Evolutionary conservation across 1,284 basidiomycete species (phyloP).

Genomic region (Melampsora americana): DNA sequence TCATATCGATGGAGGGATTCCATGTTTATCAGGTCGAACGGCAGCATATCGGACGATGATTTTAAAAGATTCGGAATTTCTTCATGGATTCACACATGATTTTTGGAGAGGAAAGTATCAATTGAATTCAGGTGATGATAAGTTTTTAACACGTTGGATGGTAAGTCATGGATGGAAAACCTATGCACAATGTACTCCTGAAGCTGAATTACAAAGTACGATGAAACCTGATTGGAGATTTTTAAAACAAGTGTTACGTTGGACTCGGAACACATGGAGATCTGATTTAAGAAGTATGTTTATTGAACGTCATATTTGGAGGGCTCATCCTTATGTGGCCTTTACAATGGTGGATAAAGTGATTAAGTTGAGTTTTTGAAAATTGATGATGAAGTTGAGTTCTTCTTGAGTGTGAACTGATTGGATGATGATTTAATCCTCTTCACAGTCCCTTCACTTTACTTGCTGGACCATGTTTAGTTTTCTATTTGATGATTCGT

Average conservation of each 20-base stretch:
- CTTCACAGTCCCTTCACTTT: constrained; percentile 79
- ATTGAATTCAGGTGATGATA: constrained; percentile 86
- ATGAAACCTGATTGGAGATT: constrained; percentile 96
- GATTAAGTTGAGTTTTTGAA: constrained; percentile 48
- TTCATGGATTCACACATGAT: constrained; percentile 87
- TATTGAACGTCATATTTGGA: constrained; percentile 82
- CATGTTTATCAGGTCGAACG: constrained; percentile 83
- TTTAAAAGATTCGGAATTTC: constrained; percentile 84
- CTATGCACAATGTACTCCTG: constrained; percentile 83
- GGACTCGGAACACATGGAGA: constrained; percentile 90
- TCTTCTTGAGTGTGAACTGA: neutral
- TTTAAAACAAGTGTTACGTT: constrained; percentile 82
- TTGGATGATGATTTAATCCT: neutral
- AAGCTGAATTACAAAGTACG: constrained; percentile 81
- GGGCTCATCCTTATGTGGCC: constrained; percentile 79
- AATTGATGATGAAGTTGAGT: neutral
- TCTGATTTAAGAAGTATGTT: constrained; percentile 81
- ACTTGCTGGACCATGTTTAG: constrained; percentile 73
- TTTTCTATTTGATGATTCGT: constrained; percentile 72
- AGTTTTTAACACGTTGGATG: constrained; percentile 94
- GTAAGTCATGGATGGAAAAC: constrained; percentile 89
- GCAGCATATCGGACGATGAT: constrained; percentile 88
- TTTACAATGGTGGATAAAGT: constrained; percentile 92
- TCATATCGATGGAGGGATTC: constrained; percentile 85
- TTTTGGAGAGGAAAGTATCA: constrained; percentile 88